Base-by-base conservation (phyloP, 768 basidiomycete genomes). In the Mrakia frigida region DNA sequence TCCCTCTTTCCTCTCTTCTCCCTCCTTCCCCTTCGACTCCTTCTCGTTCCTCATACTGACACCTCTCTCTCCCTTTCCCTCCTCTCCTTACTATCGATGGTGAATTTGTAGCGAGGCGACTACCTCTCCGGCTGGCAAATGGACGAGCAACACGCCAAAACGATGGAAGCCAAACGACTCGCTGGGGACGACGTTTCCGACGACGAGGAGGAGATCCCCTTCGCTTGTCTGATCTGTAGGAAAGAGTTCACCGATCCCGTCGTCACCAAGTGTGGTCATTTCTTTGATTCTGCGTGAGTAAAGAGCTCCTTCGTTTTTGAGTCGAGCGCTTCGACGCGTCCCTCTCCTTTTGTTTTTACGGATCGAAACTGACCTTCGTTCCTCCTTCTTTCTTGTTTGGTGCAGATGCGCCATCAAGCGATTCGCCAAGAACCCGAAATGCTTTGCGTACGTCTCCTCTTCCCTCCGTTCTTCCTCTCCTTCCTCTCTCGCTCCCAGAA, bases 51-150 rank as follows among this genome's bases (percentile, higher is more conserved):
- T 13, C 39, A 6, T 14, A 50, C 46, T 50, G 46, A 50, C 46
- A 50, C 23, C 61, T 50, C 52, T 25, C 68, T 59, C 33, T 16
- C 39, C 39, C 21, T 43, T 9, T 21, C 37, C n/a, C 0, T 35
- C 37, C 23, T 37, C 35, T 18, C 59, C 50, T 59, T 53, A 3
- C 31, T 31, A 21, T 70, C n/a, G n/a, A n/a, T 9, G 5, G 43
- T 52, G 28, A 3, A 0, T n/a, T 6, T 25, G 56, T 43, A 74
- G 65, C 73, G 74, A 61, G 76, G 68, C 70, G 84, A 85, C 80
- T 86, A 99, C 85, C 88, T 98, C n/a, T 90, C 91, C 6, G 97
- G 97, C 60, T 99, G 97, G 97, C 96, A 99, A 84, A 87, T 99
- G 74, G 97, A 99, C 86, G 92, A 94, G 83, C 77, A 78, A 25